A percentile compares a stretch with the other conserved stretches of the same genome.
Evolutionary conservation across 768 basidiomycete species (phyloP).

Genomic region (Mycena alexandri): DNA sequence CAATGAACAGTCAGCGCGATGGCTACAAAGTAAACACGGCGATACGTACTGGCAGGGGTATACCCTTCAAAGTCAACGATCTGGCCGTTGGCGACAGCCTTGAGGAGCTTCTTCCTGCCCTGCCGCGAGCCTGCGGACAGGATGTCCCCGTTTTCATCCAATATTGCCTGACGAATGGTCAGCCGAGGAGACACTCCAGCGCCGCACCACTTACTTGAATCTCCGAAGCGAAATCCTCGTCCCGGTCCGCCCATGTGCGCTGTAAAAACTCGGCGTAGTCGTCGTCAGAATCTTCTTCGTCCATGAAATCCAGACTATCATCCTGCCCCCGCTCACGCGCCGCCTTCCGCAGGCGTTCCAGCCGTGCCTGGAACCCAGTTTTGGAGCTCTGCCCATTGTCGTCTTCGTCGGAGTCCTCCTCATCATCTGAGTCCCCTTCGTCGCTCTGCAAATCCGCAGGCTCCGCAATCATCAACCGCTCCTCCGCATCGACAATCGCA

Average conservation of each 20-base stretch:
- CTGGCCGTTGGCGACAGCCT: slow-evolving; percentile 68
- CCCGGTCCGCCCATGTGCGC: slow-evolving; percentile 43
- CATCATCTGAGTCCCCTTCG: slow-evolving; percentile 51
- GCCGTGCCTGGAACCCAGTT: slow-evolving; percentile 60
- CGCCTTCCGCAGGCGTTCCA: slow-evolving; percentile 54
- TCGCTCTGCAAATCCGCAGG: slow-evolving; percentile 51
- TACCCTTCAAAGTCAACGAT: slow-evolving; percentile 53
- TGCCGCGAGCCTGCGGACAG: slow-evolving; percentile 60
- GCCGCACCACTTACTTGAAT: slow-evolving; percentile 62
- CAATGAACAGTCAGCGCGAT: slow-evolving; percentile 19
- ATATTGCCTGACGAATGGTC: slow-evolving; percentile 58
- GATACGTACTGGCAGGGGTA: slow-evolving; percentile 63
- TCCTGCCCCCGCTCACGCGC: slow-evolving; percentile 43
- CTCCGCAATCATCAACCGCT: slow-evolving; percentile 58
- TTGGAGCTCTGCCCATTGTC: slow-evolving; percentile 53
- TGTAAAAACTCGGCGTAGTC: slow-evolving; percentile 48
- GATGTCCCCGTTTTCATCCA: slow-evolving; percentile 71
- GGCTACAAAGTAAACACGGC: neutral
- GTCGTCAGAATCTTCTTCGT: slow-evolving; percentile 53
- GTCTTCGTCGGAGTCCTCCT: slow-evolving; percentile 53
- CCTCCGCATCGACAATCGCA: slow-evolving; percentile 58
- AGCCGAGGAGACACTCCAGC: neutral
- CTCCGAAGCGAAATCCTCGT: slow-evolving; percentile 50
- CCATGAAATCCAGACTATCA: slow-evolving; percentile 40
- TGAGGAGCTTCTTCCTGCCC: slow-evolving; percentile 68